Base-by-base conservation (phyloP, 331 rosid species). In the Stylosanthes scabra region DNA sequence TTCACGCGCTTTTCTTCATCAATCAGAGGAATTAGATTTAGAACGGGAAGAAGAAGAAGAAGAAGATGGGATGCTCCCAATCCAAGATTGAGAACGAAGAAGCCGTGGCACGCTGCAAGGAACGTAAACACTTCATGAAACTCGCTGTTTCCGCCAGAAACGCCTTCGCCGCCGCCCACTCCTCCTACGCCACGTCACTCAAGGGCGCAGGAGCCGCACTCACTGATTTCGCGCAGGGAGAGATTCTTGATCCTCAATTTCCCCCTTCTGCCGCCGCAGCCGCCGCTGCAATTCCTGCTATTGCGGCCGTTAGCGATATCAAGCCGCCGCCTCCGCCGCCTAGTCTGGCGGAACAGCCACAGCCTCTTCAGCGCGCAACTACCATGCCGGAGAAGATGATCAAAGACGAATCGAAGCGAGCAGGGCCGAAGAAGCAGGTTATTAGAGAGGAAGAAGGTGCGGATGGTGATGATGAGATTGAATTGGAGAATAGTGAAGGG, bases 81-180 rank as follows among this genome's bases (percentile, higher is more conserved):
- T 93, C 98, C 3, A 93, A 90, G 83, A 90, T 90, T 78, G 97
- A 93, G 82, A 88, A 93, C 80, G 96, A 90, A 41, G 98, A 93
- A 74, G 89, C 88, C 1, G 94, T 93, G 12, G 65, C 90, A 0
- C 89, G 97, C 6, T 88, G 98, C 78, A 90, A 87, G 52, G 88
- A 90, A 0, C 93, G 98, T 27, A 85, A 87, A 66, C 80, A 47
- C 4, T 75, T 46, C 76, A 90, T 93, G 88, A 88, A 90, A 34
- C 89, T 82, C 0, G 86, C 96, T 1, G 97, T 93, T 27, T 20
- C 89, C 0, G 46, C 78, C 1, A 88, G 98, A 12, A 93, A 93
- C 81, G 91, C 90, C 65, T 88, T 93, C 57, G 96, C 97, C 13
- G 89, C 96, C 9, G 96, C 97, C 0, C 97, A 93, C 63, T 88